Evolutionary conservation across 352 stramenopile species (phyloP), one percentile per base, ranked within the genome.

Genomic region (Thraustotheca clavata): DNA sequence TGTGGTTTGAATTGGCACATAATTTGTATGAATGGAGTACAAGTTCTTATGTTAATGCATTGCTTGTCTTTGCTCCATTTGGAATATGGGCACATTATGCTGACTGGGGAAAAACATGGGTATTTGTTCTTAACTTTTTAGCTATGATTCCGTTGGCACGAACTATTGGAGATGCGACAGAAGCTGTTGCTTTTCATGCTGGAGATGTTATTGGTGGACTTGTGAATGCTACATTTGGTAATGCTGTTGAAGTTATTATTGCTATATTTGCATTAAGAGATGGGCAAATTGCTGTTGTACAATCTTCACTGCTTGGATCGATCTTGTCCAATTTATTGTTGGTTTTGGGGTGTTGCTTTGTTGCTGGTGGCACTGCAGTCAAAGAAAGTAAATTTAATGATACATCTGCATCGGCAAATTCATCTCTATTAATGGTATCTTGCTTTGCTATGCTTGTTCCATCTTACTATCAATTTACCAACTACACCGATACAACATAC

Each of bases 321-420:
- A 96, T 99, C 68, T 76, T 99, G n/a, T 98, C 92, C 33, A 99
- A 99, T 71, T 63, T 98, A 70, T 78, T 99, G 36, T 89, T 99
- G 20, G 96, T 99, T 12, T 95, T 98, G 66, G 96, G 96, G 29
- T 92, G 95, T 68, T 96, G 92, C 34, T 98, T 98, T 70, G 82
- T 98, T 33, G 89, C 97, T 24, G 96, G 95, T 33, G 82, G 85
- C 4, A 50, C 85, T 26, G 70, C 61, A 20, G 67, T 76, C 59
- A 95, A 92, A 60, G 87, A 95, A 70, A 94, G 86, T 71, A 75
- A 76, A 43, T 99, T 98, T 72, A 98, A 98, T 78, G 76, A 88
- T 24, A 86, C 92, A 6, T 83, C 83, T 38, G 93, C 92, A 7
- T 94, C 88, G 24, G 91, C 92, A 46, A 98, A 97, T 76, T 97